Evolutionary conservation across 306 rosid species (phyloP).

Genomic region (Lathyrus tuberosus): DNA sequence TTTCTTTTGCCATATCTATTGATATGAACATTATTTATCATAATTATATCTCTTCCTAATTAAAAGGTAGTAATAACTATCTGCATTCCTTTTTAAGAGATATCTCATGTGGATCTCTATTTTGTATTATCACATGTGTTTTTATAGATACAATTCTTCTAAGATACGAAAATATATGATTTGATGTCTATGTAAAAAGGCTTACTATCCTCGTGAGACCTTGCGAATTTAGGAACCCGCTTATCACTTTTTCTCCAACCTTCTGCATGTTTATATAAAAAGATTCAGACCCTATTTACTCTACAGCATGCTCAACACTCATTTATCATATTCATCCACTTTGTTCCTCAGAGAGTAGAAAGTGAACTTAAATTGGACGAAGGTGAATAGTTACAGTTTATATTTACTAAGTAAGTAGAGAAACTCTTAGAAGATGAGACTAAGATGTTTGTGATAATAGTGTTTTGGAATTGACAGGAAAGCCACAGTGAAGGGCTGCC

Average conservation of each 20-base stretch:
- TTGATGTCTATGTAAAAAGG: no score
- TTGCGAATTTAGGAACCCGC: neutral
- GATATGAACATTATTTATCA: neutral
- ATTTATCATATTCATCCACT: neutral
- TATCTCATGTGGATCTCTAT: slow-evolving; percentile 6
- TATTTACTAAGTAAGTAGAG: no score
- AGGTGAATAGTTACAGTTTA: no score
- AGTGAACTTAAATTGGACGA: no score
- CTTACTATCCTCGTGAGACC: neutral
- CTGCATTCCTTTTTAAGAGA: neutral
- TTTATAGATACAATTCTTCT: neutral
- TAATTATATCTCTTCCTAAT: slow-evolving; percentile 26
- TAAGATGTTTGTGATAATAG: no score
- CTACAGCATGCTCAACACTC: neutral
- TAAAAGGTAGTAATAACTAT: neutral
- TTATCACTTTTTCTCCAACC: slow-evolving; percentile 1
- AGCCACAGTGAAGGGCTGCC: no score
- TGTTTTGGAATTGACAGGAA: no score
- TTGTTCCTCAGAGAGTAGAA: no score
- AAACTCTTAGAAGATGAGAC: no score
- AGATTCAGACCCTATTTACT: slow-evolving; percentile 9
- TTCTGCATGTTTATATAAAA: neutral
- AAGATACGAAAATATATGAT: no score
- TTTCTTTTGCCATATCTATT: neutral
- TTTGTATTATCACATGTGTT: no score